These are phyloP conservation scores for Friedmanniomyces simplex DNA, from an alignment of 495 filamentous ascomycete genomes.

Conservation along the genomic window DNA sequence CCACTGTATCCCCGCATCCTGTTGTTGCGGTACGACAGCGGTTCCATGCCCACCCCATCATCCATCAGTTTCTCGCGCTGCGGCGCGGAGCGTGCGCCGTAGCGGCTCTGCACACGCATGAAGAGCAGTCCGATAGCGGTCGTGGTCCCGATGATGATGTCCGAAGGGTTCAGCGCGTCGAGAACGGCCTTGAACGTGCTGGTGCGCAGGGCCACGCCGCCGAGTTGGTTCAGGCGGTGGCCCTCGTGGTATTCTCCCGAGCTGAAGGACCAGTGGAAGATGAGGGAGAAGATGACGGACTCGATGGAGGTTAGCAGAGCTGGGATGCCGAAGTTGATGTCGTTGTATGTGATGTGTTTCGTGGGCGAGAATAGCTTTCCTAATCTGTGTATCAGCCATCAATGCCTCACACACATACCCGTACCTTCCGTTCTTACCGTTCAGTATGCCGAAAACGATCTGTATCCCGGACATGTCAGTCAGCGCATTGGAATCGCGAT, in stretches of 20 bases:
- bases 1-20: constrained; percentile 9
- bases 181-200: constrained; percentile 8
- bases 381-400: too few relatives aligned
- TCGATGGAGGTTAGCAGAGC: constrained; percentile 15
- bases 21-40: constrained; percentile 3
- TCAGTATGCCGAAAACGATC: constrained; percentile 13
- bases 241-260: constrained; percentile 9
- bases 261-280: constrained; percentile 15
- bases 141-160: constrained; percentile 10
- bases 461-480: not conserved
- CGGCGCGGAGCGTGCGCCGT: not conserved
- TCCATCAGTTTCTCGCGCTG: not conserved
- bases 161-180: constrained; percentile 13
- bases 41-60: constrained; percentile 8
- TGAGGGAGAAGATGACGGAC: constrained; percentile 10
- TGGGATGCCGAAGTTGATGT: constrained; percentile 20
- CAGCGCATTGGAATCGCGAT: not conserved
- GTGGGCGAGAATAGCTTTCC: constrained; percentile 12
- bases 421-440: not conserved
- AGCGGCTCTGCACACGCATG: constrained; percentile 5
- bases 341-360: constrained; percentile 11
- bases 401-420: too few relatives aligned
- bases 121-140: constrained; percentile 6
- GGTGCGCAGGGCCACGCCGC: constrained; percentile 6
- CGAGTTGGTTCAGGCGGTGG: constrained; percentile 2